Evolutionary conservation across 2,329 filamentous ascomycete species (phyloP), one percentile per base, ranked within the genome.

Genomic region (Ophiocordyceps australis): DNA sequence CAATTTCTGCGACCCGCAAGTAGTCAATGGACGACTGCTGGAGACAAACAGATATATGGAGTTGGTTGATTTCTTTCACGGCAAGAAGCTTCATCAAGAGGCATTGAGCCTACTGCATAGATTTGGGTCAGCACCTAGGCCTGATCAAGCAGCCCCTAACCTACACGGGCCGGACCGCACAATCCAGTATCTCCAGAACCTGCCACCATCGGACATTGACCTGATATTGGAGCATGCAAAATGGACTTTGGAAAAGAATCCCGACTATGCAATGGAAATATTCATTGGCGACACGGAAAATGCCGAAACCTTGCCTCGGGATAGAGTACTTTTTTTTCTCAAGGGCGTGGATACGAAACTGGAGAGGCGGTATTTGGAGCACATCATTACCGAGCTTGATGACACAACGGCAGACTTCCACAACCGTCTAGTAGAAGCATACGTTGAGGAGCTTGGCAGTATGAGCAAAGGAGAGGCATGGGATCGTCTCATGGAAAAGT

Each of bases 51-150:
- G 85, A 17, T 94, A 92, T 49, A 86, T 76, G 26, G 86, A 95
- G 51, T 59, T 98, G 2, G 83, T 98, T n/a, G 86, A 95, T 47
- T 98, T 98, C 45, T 74, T 95, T 37, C 82, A 91, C 40, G 89
- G 89, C 34, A 98, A 98, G 55, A 85, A 77, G 47, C 63, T 95
- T 21, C 89, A 98, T 49, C 71, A 75, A 12, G 74, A 91, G 42
- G 86, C 89, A 0, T 55, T 98, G 12, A 77, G 82, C 35, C 55
- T 94, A 17, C 62, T 98, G 1, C 67, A 70, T 37, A 77, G 74
- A 34, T 94, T 94, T 38, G 86, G 86, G 12, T 66, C 65, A 16
- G 59, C 63, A 3, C 48, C 60, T 16, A 49, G 56, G 30, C 55
- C 57, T 8, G 55, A 65, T 29, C 57, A 62, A 23, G 52, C 53